Base-by-base conservation (phyloP, 768 basidiomycete species). In the Amylocystis lapponica region DNA sequence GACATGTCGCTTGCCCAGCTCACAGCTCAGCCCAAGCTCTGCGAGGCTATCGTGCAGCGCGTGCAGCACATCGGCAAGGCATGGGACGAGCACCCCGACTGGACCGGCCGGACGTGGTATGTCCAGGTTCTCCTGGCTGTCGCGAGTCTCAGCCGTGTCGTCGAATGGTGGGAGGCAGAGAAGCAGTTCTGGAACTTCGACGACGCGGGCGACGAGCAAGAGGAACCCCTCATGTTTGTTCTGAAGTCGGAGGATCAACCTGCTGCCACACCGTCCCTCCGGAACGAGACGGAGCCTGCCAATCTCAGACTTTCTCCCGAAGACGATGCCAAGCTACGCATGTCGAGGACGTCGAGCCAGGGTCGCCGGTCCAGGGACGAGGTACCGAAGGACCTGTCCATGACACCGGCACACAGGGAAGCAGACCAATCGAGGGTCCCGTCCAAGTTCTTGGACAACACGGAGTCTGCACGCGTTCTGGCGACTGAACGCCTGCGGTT, bases 101-200 rank as follows among this genome's bases (percentile, higher is more conserved):
- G 94, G 88, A 91, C 93, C 53, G 94, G 96, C 20, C 76, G 95
- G 45, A 91, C 87, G 46, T 99, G 95, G 96, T 98, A 97, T 65
- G 93, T 97, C 40, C 93, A 95, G 59, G 84, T 97, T 21, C 75
- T 98, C 4, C 81, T 97, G 37, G 95, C 96, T 17, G 84, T 98
- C 36, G 96, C 96, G 25, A 92, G 90, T 56, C 80, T 99, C 50
- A 89, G 86, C 63, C 86, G 95, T 45, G 96, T 98, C 22, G 86
- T 97, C 50, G 96, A 97, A 59, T 99, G 96, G 95, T 97, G 93
- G 92, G 94, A 96, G 64, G 96, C 96, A 10, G 95, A 98, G 70
- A 94, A 94, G 58, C 91, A 94, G 53, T 99, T 99, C 65, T 99
- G 96, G 96, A 96, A 96, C 57, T 98, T 97, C 60, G 88, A 94